Percentiles rank a stretch among this genome's conserved stretches.
These are phyloP conservation scores for Escovopsis sp. DNA, from an alignment of 2,329 filamentous ascomycete species.

Conservation along the genomic window DNA sequence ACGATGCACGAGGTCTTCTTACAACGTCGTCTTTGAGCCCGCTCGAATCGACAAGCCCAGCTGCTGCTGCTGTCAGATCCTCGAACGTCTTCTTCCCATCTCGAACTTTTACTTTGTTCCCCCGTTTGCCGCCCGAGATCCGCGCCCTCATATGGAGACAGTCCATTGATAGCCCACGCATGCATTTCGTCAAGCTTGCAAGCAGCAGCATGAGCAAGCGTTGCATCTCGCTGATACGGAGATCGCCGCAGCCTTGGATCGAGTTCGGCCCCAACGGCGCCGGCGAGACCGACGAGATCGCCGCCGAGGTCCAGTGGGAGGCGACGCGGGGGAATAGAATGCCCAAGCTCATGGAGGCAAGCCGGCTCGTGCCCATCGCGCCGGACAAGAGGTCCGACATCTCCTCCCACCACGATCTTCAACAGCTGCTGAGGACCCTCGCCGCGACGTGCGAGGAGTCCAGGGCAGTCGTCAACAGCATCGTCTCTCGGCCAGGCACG, in stretches of 20 bases:
- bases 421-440: constrained; percentile 14
- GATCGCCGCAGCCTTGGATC: neutral
- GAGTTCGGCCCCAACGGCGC: constrained; percentile 5
- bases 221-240: constrained; percentile 9
- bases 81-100: constrained; percentile 6
- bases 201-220: constrained; percentile 9
- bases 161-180: constrained; percentile 17
- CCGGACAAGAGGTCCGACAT: constrained; percentile 17
- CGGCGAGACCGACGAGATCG: constrained; percentile 10
- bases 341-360: constrained; percentile 7
- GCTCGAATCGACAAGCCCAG: too few relatives aligned
- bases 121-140: constrained; percentile 20
- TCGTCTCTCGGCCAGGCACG: constrained; percentile 10
- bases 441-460: constrained; percentile 16
- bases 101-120: constrained; percentile 18
- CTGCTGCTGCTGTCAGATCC: too few relatives aligned
- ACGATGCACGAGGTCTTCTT: too few relatives aligned
- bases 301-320: constrained; percentile 12
- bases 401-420: constrained; percentile 17
- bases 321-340: neutral
- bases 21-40: too few relatives aligned
- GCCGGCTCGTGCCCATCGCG: constrained; percentile 13
- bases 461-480: constrained; percentile 7
- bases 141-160: constrained; percentile 21
- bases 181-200: constrained; percentile 21